Percentiles rank a stretch among this genome's conserved stretches.
phyloP scores from a whole-genome alignment of 1,284 basidiomycete genomes.

The Rhodofomes roseus region DNA sequence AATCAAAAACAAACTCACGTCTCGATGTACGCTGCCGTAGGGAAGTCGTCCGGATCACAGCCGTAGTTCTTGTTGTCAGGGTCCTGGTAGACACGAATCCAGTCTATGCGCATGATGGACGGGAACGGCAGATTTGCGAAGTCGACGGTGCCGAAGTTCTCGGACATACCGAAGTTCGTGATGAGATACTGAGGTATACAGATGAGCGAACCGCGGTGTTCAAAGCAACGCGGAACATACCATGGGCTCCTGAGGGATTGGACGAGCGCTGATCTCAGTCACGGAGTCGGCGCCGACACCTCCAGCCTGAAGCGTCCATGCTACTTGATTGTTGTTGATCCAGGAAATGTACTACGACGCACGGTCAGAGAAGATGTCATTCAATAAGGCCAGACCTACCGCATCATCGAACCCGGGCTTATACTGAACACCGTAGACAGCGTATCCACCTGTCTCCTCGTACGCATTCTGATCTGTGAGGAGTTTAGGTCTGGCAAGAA shows the following conservation, averaged over 20 bases:
- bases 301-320: conserved; percentile 71
- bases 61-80: conserved; percentile 68
- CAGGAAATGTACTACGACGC: conserved; percentile 71
- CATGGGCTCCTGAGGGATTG: conserved; percentile 31
- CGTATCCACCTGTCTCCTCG: conserved; percentile 17
- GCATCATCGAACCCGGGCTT: conserved; percentile 28
- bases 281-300: conserved; percentile 60
- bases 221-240: conserved; percentile 9
- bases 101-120: conserved; percentile 73
- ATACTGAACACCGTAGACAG: conserved; percentile 28
- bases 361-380: not conserved
- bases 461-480: conserved; percentile 25
- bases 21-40: conserved; percentile 74
- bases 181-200: conserved; percentile 62
- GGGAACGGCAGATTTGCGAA: conserved; percentile 68
- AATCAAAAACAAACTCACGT: conserved; percentile 39
- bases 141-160: conserved; percentile 72
- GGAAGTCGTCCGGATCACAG: conserved; percentile 78
- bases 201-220: not conserved
- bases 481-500: not conserved
- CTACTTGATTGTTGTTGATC: conserved; percentile 59
- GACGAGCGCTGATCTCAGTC: conserved; percentile 26
- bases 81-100: conserved; percentile 80
- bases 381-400: conserved; percentile 12
- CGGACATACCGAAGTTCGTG: conserved; percentile 78